Evolutionary conservation across 768 basidiomycete species (phyloP).

Genomic region (Paxillus involutus): DNA sequence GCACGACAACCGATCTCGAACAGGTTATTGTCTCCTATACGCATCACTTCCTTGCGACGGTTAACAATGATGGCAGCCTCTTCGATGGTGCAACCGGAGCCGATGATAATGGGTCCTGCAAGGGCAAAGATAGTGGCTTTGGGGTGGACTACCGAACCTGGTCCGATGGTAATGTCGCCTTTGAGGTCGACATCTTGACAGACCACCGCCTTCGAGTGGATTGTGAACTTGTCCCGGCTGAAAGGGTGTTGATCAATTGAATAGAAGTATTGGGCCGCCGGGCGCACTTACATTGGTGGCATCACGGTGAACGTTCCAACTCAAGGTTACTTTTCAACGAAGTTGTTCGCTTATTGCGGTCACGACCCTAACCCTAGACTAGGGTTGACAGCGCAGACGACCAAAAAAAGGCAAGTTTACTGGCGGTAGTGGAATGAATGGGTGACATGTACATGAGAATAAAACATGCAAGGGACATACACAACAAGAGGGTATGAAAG

Average conservation of each 20-base stretch:
- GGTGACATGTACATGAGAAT: not conserved
- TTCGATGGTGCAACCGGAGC: conserved; percentile 86
- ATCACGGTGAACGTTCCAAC: conserved; percentile 3
- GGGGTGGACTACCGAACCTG: conserved; percentile 91
- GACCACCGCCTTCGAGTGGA: conserved; percentile 88
- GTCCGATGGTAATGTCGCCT: conserved; percentile 91
- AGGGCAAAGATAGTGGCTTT: conserved; percentile 93
- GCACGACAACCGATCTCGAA: conserved; percentile 93
- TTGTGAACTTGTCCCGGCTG: conserved; percentile 86
- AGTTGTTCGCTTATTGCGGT: not conserved
- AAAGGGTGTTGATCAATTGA: not conserved
- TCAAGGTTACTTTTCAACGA: not conserved
- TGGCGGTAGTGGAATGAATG: not conserved
- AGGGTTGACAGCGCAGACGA: too few species aligned
- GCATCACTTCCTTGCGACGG: conserved; percentile 85
- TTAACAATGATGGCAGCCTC: conserved; percentile 91
- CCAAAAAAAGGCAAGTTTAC: too few species aligned
- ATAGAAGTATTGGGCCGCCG: not conserved
- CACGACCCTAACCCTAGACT: conserved; percentile 9
- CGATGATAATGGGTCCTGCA: conserved; percentile 88
- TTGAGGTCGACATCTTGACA: conserved; percentile 94
- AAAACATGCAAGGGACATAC: not conserved
- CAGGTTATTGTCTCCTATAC: conserved; percentile 89
- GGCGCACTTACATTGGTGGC: conserved; percentile 30
- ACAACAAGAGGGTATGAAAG: not conserved